Percentiles rank a stretch among this genome's conserved stretches.
phyloP scores from a whole-genome alignment of 164 flowering plant species.

The Warburgia ugandensis region DNA sequence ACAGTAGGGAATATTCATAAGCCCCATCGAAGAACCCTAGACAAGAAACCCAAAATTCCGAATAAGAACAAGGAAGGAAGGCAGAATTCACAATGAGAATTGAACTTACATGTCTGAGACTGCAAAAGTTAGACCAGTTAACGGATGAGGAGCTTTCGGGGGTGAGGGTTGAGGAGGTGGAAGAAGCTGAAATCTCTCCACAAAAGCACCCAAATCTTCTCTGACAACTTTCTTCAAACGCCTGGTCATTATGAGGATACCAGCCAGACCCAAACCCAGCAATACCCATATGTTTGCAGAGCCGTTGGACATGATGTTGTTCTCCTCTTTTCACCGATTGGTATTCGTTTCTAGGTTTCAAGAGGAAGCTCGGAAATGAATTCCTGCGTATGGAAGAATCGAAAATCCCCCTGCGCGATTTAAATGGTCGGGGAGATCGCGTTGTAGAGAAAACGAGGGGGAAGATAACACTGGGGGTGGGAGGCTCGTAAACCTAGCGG shows the following conservation, averaged over 20 bases:
- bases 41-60: neutral
- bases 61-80: neutral
- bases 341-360: no score
- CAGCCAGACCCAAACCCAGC: slow-evolving; percentile 83
- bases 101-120: slow-evolving; percentile 69
- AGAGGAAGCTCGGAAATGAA: no score
- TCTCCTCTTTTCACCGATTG: no score
- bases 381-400: no score
- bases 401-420: no score
- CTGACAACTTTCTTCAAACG: slow-evolving; percentile 49
- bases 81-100: no score
- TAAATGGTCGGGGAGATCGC: no score
- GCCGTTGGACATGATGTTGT: no score
- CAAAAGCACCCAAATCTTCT: slow-evolving; percentile 89
- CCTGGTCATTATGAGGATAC: slow-evolving; percentile 60
- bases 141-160: slow-evolving; percentile 95
- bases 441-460: no score
- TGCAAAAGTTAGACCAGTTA: slow-evolving; percentile 80
- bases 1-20: no score
- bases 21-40: neutral
- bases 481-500: no score
- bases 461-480: no score
- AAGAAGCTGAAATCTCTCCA: slow-evolving; percentile 54
- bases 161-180: slow-evolving; percentile 99
- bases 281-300: slow-evolving; percentile 75